A percentile compares a stretch with the other conserved stretches of the same genome.
Evolutionary conservation across 495 filamentous ascomycete species (phyloP).

Genomic region (Neohortaea acidophila): DNA sequence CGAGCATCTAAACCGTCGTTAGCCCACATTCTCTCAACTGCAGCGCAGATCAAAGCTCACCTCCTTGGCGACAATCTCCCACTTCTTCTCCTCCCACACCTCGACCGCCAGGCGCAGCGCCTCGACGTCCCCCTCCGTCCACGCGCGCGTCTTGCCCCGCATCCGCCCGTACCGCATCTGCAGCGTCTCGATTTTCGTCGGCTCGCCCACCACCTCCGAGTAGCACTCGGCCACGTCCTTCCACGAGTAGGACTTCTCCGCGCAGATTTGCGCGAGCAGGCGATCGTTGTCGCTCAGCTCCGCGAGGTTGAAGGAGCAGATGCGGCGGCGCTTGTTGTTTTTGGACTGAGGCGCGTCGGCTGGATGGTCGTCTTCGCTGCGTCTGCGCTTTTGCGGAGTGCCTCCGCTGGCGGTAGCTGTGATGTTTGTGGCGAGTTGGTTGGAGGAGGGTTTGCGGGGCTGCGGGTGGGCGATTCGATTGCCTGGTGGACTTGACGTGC

Average conservation of each 20-base stretch:
- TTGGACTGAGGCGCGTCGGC: constrained; percentile 1
- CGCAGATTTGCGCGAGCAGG: constrained; percentile 48
- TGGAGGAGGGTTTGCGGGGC: constrained; percentile 22
- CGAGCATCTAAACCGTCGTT: constrained; percentile 26
- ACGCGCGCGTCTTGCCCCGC: constrained; percentile 46
- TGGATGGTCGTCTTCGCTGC: constrained; percentile 21
- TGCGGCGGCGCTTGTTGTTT: constrained; percentile 21
- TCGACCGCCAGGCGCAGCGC: constrained; percentile 29
- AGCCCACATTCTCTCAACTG: background rate
- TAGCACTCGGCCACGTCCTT: constrained; percentile 52
- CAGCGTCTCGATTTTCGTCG: constrained; percentile 50
- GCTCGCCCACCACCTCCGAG: constrained; percentile 44
- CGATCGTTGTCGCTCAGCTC: constrained; percentile 48
- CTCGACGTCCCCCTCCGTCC: constrained; percentile 46
- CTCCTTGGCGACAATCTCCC: constrained; percentile 31
- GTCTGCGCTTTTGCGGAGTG: constrained; percentile 18
- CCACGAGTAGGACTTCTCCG: constrained; percentile 53
- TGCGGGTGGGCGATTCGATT: no score
- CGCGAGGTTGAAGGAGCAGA: constrained; percentile 18
- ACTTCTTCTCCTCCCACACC: constrained; percentile 31
- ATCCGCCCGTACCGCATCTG: constrained; percentile 60
- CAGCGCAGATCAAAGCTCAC: constrained; percentile 16
- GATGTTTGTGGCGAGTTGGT: constrained; percentile 22
- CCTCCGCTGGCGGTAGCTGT: constrained; percentile 20
- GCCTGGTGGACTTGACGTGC: constrained; percentile 15